Base-by-base conservation (phyloP, 2,329 filamentous ascomycete species). In the Sporothrix globosa region DNA sequence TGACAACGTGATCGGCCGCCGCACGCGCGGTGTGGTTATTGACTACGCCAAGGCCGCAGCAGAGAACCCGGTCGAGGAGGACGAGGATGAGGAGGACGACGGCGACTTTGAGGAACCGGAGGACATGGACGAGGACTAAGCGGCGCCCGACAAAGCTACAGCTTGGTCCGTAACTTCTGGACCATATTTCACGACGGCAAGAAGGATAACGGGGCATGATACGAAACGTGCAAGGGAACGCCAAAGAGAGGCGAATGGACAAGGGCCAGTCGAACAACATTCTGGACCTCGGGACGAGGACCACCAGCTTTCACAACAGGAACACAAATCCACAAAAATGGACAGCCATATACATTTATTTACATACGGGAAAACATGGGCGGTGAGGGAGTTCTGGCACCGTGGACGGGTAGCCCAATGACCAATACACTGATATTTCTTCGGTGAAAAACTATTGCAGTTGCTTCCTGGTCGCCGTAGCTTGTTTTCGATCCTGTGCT, bases 11-110 rank as follows among this genome's bases (percentile, higher is more conserved):
- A 89, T 98, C 78, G 90, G 90, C 73, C 88, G 90, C 76, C 95
- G 96, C 81, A 98, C 95, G 74, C 95, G 95, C 78, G 94, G 94
- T 78, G 92, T 92, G 81, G 87, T 90, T 78, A 97, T 98, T 79
- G 92, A 98, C 85, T 98, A 92, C 82, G 91, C 91, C 77, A 93
- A 97, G 84, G 94, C 94, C 24, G 93, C 92, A 34, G 86, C 91
- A 81, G 89, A 97, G 81, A 87, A 91, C 76, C 88, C 87, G 61
- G 87, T 85, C 74, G 87, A 89, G n/a, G 91, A 94, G 5, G 91
- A 92, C 17, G 90, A 95, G 41, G 92, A 93, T 58, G 91, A 96
- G 0, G 92, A 93, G 58, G 91, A 96, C 0, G 91, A 89, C 60
- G 88, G 87, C 75, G 83, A 90, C 87, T 79, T 85, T 46, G 85